Evolutionary conservation across 2,329 filamentous ascomycete species (phyloP), one percentile per base, ranked within the genome.

Genomic region (Nemania diffusa): DNA sequence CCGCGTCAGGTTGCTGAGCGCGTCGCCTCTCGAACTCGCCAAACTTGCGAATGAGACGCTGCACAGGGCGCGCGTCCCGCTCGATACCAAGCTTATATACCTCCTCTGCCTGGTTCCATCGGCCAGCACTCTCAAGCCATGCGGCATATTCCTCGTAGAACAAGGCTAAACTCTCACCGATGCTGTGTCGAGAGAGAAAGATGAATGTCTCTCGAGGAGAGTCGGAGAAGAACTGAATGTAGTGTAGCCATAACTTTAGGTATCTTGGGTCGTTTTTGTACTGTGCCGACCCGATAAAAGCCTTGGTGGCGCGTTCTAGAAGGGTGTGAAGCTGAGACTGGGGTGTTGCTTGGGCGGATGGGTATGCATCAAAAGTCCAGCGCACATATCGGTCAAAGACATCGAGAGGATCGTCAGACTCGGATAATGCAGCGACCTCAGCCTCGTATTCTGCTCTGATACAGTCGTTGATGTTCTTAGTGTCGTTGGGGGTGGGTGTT

Each of bases 111-210:
- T 99, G 96, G 24, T 85, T 87, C 92, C 93, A 97, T 70, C 95
- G 86, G 15, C 90, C 92, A 6, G 90, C 92, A 40, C 88, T 85
- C 81, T 99, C 96, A 6, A 99, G 84, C 93, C 94, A 98, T 1
- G 89, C 91, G 0, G 96, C 94, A 77, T 97, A 99, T 76, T 98
- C 96, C 78, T 99, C 96, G 80, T 99, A 99, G 79, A 94, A 99
- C 3, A 98, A 83, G 1, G 96, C 96, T 2, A 99, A 86, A 0
- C 86, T 84, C 75, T 97, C 94, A 68, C 95, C 96, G 67, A 99
- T 93, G 69, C 86, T 87, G 77, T 99, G 94, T 57, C 94, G 91
- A 13, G 95, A 91, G 40, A 99, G 85, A 77, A 97, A 99, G 53
- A 96, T 89, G 78, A 94, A 99, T 0, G 92, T 93, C 80, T 99